A percentile compares a stretch with the other conserved stretches of the same genome.
Conservation (phyloP, 352 stramenopile species). For the Nothophytophthora sp. region DNA sequence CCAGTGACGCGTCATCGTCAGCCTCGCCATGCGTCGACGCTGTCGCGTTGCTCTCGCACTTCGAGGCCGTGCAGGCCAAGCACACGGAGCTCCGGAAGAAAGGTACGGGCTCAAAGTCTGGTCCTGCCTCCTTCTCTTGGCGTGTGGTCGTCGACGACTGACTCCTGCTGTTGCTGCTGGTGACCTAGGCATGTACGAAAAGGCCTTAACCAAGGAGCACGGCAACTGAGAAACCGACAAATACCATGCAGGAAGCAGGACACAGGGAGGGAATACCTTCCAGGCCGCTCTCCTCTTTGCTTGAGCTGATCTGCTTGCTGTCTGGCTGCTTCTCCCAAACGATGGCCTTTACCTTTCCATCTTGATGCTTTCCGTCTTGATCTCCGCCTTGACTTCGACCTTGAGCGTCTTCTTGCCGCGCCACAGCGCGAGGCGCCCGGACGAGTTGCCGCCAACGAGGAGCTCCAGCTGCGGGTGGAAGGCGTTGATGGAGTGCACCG, state of each 20-base stretch:
- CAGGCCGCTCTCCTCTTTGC: too few species aligned
- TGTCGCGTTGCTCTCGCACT: constrained; percentile 61
- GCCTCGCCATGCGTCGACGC: constrained; percentile 43
- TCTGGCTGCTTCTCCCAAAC: too few species aligned
- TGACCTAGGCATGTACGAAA: constrained; percentile 73
- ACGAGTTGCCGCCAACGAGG: constrained; percentile 67
- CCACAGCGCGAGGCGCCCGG: constrained; percentile 49
- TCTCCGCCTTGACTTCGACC: constrained; percentile 11
- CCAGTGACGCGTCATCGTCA: constrained; percentile 8
- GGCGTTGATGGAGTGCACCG: constrained; percentile 68
- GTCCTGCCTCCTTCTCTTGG: background rate
- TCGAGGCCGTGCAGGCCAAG: constrained; percentile 72
- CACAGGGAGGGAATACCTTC: constrained; percentile 9
- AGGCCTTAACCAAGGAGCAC: constrained; percentile 61
- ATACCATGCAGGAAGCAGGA: constrained; percentile 1
- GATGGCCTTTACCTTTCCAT: too few species aligned
- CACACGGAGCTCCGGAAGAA: constrained; percentile 72
- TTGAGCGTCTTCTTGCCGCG: constrained; percentile 17
- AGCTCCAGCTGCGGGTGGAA: constrained; percentile 72
- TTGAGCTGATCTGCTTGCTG: background rate
- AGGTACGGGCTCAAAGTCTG: constrained; percentile 32
- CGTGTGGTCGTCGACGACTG: background rate
- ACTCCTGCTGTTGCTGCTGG: too few species aligned
- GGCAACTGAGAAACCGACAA: constrained; percentile 14
- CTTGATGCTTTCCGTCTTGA: constrained; percentile 19